Percentiles rank a stretch among this genome's conserved stretches.
Conservation (phyloP, 2,329 filamentous ascomycete species). For the Claviceps africana region DNA sequence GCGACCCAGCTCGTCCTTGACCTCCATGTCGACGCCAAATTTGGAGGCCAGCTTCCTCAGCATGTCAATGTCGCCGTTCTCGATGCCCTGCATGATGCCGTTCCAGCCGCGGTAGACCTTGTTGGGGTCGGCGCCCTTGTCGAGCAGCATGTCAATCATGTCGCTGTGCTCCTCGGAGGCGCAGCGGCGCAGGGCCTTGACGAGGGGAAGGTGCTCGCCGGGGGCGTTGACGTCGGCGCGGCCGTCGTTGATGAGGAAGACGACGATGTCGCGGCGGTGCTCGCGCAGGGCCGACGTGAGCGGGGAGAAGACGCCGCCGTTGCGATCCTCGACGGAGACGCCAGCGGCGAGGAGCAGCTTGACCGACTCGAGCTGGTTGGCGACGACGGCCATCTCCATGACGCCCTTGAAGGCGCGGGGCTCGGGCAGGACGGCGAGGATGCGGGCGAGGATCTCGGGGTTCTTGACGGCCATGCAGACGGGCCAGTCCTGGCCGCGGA, state of each 20-base stretch:
- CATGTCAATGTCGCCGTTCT: conserved; percentile 45
- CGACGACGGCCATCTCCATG: conserved; percentile 52
- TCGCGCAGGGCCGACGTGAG: conserved; percentile 55
- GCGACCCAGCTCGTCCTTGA: conserved; percentile 38
- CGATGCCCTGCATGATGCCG: conserved; percentile 49
- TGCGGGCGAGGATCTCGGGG: conserved; percentile 42
- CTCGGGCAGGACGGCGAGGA: conserved; percentile 43
- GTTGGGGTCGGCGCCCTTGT: conserved; percentile 53
- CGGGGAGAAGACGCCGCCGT: conserved; percentile 57
- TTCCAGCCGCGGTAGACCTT: conserved; percentile 54
- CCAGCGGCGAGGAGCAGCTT: conserved; percentile 51
- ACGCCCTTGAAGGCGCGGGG: conserved; percentile 51
- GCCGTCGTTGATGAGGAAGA: conserved; percentile 45
- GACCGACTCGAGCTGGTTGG: conserved; percentile 52
- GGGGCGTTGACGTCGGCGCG: conserved; percentile 52
- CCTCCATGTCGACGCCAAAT: conserved; percentile 35
- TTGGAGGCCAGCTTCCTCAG: conserved; percentile 37
- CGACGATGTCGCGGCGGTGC: conserved; percentile 44
- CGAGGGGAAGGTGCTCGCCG: conserved; percentile 56
- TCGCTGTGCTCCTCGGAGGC: conserved; percentile 41
- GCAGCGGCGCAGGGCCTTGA: conserved; percentile 52
- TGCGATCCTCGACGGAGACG: conserved; percentile 56
- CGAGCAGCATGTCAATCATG: conserved; percentile 48
- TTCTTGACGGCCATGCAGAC: conserved; percentile 53
- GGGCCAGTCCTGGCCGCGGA: conserved; percentile 56